phyloP scores from a whole-genome alignment of 495 filamentous ascomycete species.

The Hypomontagnella submonticulosa region DNA sequence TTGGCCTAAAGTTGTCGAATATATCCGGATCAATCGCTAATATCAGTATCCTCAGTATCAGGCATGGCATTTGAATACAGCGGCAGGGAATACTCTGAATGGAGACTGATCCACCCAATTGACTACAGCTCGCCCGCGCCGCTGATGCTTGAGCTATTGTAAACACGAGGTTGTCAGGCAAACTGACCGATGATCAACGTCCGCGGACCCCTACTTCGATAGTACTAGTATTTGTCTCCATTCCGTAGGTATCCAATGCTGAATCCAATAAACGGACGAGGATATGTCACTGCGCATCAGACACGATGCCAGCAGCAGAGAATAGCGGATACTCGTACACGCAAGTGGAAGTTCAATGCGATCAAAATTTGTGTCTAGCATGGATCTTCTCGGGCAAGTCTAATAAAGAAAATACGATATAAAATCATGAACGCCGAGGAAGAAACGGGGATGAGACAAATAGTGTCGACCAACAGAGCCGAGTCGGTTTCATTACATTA shows the following conservation, averaged over 20 bases:
- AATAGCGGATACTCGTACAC: no score
- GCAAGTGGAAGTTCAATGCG: no score
- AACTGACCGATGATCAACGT: conserved; percentile 4
- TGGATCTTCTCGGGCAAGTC: no score
- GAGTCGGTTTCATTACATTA: background rate
- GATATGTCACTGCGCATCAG: no score
- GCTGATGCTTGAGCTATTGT: background rate
- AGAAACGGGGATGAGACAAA: background rate
- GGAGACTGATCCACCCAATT: background rate
- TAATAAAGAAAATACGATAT: background rate
- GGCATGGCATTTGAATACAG: background rate
- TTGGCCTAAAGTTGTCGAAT: background rate
- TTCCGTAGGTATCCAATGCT: no score
- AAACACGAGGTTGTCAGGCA: conserved; percentile 7
- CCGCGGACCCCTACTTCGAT: conserved; percentile 3
- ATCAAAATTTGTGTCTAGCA: no score
- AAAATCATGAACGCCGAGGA: background rate
- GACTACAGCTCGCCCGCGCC: background rate
- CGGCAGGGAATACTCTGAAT: no score
- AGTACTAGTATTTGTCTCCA: background rate
- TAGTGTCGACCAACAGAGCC: background rate
- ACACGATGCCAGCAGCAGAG: no score
- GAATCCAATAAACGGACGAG: no score
- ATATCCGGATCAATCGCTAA: conserved; percentile 18
- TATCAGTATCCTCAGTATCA: conserved; percentile 10